Evolutionary conservation across 2,329 filamentous ascomycete species (phyloP).

Genomic region (Monosporascus sp.): DNA sequence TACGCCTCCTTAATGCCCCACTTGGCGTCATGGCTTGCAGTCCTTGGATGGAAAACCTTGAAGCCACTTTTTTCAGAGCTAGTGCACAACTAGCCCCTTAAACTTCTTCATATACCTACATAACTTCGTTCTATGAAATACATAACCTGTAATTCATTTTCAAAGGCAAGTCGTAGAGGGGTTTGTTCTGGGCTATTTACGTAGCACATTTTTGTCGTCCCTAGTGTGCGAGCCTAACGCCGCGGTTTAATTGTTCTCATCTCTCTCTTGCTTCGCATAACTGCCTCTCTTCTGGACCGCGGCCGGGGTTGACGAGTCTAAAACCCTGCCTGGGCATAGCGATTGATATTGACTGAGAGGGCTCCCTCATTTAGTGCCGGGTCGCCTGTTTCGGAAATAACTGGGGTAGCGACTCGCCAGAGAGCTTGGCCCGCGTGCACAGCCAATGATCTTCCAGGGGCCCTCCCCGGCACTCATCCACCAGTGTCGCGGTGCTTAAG

Average conservation of each 20-base stretch:
- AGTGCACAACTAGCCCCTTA: not conserved
- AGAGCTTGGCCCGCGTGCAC: conserved; percentile 1
- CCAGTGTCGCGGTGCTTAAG: conserved; percentile 12
- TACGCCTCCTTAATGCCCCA: too few species aligned
- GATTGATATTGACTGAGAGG: not conserved
- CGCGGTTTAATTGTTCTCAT: too few species aligned
- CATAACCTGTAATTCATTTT: not conserved
- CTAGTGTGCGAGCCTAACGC: too few species aligned
- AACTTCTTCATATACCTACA: not conserved
- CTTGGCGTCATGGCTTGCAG: not conserved
- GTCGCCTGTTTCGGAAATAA: conserved; percentile 12
- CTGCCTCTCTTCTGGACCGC: not conserved
- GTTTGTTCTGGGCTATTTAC: too few species aligned
- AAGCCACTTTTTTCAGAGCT: not conserved
- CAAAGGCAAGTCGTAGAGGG: not conserved
- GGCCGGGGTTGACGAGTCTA: not conserved
- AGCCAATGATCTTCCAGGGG: conserved; percentile 13
- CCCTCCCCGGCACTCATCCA: not conserved
- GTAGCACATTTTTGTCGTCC: too few species aligned
- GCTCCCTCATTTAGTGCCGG: not conserved
- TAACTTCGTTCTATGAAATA: too few species aligned
- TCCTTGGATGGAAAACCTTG: not conserved
- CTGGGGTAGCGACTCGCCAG: conserved; percentile 4
- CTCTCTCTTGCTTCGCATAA: not conserved
- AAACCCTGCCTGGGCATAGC: not conserved